These are phyloP conservation scores for Mallotus nudiflorus DNA, from an alignment of 345 rosid genomes.

Conservation along the genomic window DNA sequence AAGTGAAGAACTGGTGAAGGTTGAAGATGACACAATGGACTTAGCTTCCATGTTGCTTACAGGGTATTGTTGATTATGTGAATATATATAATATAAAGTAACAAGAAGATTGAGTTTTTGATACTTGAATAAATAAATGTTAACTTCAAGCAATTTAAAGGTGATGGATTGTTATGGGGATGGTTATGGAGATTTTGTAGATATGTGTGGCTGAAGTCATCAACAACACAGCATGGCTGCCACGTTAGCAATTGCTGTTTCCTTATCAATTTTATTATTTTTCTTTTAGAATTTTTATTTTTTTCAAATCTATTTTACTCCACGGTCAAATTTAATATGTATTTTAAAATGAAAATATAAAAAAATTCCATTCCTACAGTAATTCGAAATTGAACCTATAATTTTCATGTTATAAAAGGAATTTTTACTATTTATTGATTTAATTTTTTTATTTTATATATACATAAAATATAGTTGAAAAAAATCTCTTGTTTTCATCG, in stretches of 20 bases:
- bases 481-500: neutral
- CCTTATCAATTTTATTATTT: neutral
- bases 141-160: neutral
- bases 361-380: too few species aligned
- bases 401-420: too few species aligned
- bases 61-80: neutral
- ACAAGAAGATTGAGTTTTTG: neutral
- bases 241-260: slow-evolving; percentile 32
- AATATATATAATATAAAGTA: too few species aligned
- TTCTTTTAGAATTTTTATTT: too few species aligned
- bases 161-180: neutral
- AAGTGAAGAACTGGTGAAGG: slow-evolving; percentile 22
- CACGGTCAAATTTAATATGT: too few species aligned
- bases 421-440: too few species aligned
- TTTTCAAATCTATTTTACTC: too few species aligned
- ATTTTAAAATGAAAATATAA: too few species aligned
- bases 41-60: slow-evolving; percentile 35
- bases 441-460: too few species aligned
- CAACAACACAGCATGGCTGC: slow-evolving; percentile 13
- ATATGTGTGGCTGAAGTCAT: neutral
- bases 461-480: too few species aligned
- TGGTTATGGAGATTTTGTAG: neutral
- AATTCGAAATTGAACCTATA: too few species aligned
- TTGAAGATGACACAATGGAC: slow-evolving; percentile 28
- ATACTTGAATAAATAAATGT: neutral